These are phyloP conservation scores for Plasmodium coatneyi DNA, from an alignment of 169 alveolate species.

Conservation along the genomic window DNA sequence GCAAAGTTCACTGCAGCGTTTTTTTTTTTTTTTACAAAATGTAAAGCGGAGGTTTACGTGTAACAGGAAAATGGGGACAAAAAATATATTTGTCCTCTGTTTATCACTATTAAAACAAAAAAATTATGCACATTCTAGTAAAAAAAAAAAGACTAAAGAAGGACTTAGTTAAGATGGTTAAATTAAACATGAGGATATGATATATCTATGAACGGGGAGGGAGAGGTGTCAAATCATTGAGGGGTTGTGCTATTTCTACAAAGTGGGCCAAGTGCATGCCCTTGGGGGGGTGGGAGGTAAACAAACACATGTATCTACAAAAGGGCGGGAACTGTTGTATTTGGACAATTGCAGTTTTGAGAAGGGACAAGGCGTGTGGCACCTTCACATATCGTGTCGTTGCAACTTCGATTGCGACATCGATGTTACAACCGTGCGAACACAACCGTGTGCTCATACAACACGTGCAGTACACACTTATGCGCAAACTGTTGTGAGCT, in stretches of 20 bases:
- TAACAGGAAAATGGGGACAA: neutral
- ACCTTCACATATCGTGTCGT: neutral
- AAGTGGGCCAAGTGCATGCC: neutral
- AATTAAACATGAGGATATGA: neutral
- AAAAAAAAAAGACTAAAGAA: conserved; percentile 4
- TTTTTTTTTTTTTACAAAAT: conserved; percentile 3
- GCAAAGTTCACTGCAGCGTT: neutral
- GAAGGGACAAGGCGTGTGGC: neutral
- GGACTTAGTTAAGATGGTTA: neutral
- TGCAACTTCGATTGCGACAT: neutral
- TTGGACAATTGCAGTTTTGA: neutral
- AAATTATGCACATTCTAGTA: neutral
- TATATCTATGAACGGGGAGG: neutral
- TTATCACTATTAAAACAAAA: neutral
- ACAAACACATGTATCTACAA: neutral
- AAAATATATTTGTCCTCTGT: neutral
- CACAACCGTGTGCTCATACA: neutral
- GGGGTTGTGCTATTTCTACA: neutral
- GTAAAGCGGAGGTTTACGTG: neutral
- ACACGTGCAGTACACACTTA: neutral
- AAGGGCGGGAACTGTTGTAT: neutral
- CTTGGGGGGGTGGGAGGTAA: neutral
- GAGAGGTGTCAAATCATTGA: conserved; percentile 5
- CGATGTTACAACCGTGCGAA: neutral
- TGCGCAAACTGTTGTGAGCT: neutral